phyloP scores from a whole-genome alignment of 495 filamentous ascomycete species.

The Podospora sp. region DNA sequence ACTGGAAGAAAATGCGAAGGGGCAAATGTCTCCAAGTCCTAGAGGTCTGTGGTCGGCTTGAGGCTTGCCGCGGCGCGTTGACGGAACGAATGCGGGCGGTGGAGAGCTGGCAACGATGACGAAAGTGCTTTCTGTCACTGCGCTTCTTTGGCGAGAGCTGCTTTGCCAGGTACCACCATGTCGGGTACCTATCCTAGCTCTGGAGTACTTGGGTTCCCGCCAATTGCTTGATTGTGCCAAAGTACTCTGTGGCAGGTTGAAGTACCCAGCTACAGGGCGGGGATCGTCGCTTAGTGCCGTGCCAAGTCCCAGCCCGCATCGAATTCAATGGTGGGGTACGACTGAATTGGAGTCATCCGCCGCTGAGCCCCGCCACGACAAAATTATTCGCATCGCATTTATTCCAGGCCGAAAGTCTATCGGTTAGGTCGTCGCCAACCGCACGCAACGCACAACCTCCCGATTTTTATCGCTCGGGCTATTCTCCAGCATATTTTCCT shows the following conservation, averaged over 20 bases:
- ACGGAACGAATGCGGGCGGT: background rate
- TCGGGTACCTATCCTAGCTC: background rate
- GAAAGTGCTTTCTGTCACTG: background rate
- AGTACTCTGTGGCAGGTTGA: background rate
- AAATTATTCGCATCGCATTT: constrained; percentile 21
- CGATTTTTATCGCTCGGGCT: too few species aligned
- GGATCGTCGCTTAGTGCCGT: constrained; percentile 5
- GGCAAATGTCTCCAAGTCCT: too few species aligned
- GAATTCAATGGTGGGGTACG: constrained; percentile 29
- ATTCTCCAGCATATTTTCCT: background rate
- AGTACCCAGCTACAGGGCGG: background rate
- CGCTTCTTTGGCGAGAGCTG: constrained; percentile 23
- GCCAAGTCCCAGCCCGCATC: constrained; percentile 3
- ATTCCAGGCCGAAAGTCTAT: background rate
- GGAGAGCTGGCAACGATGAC: constrained; percentile 16
- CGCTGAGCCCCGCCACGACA: constrained; percentile 22
- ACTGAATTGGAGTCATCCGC: constrained; percentile 24
- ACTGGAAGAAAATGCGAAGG: too few species aligned
- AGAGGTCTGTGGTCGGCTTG: too few species aligned
- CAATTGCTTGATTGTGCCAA: background rate
- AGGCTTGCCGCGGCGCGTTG: background rate
- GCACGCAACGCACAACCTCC: background rate
- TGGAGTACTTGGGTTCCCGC: constrained; percentile 1
- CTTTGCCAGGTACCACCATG: background rate
- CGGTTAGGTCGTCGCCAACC: constrained; percentile 11